Evolutionary conservation across 495 filamentous ascomycete genomes (phyloP).

Genomic region (Clavariopsis aquatica): DNA sequence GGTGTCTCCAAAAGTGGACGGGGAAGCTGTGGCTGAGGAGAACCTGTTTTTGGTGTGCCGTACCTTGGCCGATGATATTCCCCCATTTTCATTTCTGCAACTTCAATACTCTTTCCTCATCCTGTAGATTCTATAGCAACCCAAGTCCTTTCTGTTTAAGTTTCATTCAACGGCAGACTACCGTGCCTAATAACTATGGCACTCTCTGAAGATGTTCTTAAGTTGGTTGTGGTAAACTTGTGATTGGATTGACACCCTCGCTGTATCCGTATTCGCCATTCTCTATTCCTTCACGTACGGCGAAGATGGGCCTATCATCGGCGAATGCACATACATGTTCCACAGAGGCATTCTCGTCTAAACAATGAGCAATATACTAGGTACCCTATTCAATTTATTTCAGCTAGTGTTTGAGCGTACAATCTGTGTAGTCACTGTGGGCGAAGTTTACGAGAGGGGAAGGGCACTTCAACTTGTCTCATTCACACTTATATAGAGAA

Average conservation of each 20-base stretch:
- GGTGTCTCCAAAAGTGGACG: not conserved
- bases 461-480: slow-evolving; percentile 33
- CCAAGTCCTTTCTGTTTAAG: not conserved
- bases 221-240: slow-evolving; percentile 37
- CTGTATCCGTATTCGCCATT: slow-evolving; percentile 52
- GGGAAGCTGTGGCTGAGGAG: not conserved
- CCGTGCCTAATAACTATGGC: slow-evolving; percentile 5
- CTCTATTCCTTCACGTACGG: slow-evolving; percentile 51
- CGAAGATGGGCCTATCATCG: slow-evolving; percentile 47
- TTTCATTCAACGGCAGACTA: not conserved
- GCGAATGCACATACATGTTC: slow-evolving; percentile 47
- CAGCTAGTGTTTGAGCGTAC: slow-evolving; percentile 43
- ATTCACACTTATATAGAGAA: slow-evolving; percentile 40
- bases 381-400: slow-evolving; percentile 38
- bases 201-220: slow-evolving; percentile 26
- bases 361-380: slow-evolving; percentile 46
- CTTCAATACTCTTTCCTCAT: not conserved
- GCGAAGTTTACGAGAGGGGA: slow-evolving; percentile 36
- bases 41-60: not conserved
- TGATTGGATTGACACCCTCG: slow-evolving; percentile 41
- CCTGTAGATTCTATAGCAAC: not conserved
- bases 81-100: not conserved
- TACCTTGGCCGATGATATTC: not conserved
- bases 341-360: slow-evolving; percentile 47
- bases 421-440: slow-evolving; percentile 40